phyloP scores from a whole-genome alignment of 345 rosid species.

The Pugionium dolabratum region DNA sequence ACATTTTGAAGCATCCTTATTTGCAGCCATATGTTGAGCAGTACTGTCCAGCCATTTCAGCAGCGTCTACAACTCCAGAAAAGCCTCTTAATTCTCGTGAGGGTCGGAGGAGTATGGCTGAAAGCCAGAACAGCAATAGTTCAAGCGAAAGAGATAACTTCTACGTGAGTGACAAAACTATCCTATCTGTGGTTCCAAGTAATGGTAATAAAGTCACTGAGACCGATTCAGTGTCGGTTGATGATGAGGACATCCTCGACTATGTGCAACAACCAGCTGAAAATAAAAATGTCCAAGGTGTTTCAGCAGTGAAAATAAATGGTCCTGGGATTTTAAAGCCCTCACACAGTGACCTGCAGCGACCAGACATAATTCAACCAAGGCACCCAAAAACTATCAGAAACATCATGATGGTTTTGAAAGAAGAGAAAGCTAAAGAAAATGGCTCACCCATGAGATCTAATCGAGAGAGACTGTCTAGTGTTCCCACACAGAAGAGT shows the following conservation, averaged over 20 bases:
- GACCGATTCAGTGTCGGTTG: conserved; percentile 56
- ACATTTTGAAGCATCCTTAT: conserved; percentile 95
- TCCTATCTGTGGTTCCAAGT: conserved; percentile 41
- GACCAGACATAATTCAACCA: conserved; percentile 49
- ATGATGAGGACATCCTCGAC: conserved; percentile 63
- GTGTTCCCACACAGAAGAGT: conserved; percentile 52
- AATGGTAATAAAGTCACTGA: conserved; percentile 54
- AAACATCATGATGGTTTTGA: conserved; percentile 84
- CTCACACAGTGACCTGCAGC: conserved; percentile 43
- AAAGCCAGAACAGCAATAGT: conserved; percentile 88
- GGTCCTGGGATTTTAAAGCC: conserved; percentile 51
- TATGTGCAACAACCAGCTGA: conserved; percentile 49
- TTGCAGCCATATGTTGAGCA: conserved; percentile 89
- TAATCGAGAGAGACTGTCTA: conserved; percentile 52
- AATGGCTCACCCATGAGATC: conserved; percentile 84
- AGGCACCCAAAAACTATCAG: conserved; percentile 86
- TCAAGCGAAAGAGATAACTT: conserved; percentile 84
- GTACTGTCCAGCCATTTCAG: conserved; percentile 59
- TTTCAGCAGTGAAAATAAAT: conserved; percentile 50
- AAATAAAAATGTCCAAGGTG: conserved; percentile 45
- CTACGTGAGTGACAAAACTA: conserved; percentile 55
- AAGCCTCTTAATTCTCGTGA: conserved; percentile 54
- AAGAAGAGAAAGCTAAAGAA: conserved; percentile 90
- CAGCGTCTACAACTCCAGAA: conserved; percentile 48
- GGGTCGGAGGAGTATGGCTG: conserved; percentile 69